These are phyloP conservation scores for Metschnikowia continentalis DNA, from an alignment of 805 yeast species.

Conservation along the genomic window DNA sequence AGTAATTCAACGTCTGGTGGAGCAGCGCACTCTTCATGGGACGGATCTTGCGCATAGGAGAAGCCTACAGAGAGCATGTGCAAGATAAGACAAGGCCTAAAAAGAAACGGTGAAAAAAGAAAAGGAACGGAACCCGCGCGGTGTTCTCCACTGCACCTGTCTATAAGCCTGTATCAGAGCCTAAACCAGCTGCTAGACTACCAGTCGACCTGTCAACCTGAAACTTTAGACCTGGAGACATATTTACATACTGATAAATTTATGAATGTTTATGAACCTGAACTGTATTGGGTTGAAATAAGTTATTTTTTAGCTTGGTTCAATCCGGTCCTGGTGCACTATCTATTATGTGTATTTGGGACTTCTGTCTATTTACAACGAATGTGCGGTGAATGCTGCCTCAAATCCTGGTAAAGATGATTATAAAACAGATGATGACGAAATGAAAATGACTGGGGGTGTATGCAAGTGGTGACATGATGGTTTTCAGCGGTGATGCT, in stretches of 20 bases:
- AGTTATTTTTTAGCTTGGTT: not conserved
- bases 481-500: not conserved
- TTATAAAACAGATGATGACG: slow-evolving; percentile 3
- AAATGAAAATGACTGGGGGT: slow-evolving; percentile 3
- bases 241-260: not conserved
- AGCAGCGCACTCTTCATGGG: too few species aligned
- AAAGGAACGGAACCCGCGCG: not conserved
- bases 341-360: not conserved
- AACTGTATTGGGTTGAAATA: not conserved
- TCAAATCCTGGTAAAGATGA: not conserved
- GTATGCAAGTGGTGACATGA: slow-evolving; percentile 3
- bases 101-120: not conserved
- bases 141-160: not conserved
- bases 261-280: not conserved
- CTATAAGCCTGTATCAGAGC: not conserved
- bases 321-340: not conserved
- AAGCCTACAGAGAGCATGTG: not conserved
- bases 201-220: too few species aligned
- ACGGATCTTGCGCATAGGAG: too few species aligned
- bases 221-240: too few species aligned
- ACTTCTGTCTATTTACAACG: not conserved
- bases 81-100: not conserved
- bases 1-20: too few species aligned
- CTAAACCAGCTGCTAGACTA: too few species aligned
- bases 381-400: slow-evolving; percentile 2